Evolutionary conservation across 2,329 filamentous ascomycete genomes (phyloP).

Genomic region (Fusarium cyanostomum): DNA sequence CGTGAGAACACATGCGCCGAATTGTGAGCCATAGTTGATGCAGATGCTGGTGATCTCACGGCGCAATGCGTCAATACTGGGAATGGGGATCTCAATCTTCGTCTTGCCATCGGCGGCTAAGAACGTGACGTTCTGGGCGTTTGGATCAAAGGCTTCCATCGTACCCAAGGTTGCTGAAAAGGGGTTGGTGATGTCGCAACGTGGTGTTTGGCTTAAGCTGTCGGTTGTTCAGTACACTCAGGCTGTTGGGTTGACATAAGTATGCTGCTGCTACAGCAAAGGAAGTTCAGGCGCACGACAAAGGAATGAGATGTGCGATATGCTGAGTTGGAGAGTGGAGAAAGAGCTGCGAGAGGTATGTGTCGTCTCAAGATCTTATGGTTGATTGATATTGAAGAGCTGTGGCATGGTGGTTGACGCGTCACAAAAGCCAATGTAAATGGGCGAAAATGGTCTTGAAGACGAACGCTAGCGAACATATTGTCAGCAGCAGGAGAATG

Average conservation of each 20-base stretch:
- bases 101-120: conserved; percentile 46
- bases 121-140: conserved; percentile 50
- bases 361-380: conserved; percentile 16
- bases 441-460: conserved; percentile 13
- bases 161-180: not conserved
- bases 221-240: not conserved
- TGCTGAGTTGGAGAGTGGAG: conserved; percentile 18
- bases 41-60: conserved; percentile 48
- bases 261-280: not conserved
- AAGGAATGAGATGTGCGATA: conserved; percentile 12
- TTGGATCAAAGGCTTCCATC: conserved; percentile 49
- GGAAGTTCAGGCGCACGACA: not conserved
- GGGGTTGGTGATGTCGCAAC: not conserved
- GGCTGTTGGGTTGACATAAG: not conserved
- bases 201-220: not conserved
- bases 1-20: conserved; percentile 74
- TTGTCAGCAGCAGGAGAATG: conserved; percentile 37
- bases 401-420: conserved; percentile 30
- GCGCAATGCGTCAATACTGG: conserved; percentile 47
- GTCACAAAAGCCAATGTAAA: conserved; percentile 25
- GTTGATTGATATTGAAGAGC: conserved; percentile 3
- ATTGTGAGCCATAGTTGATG: conserved; percentile 75
- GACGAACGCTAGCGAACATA: conserved; percentile 30
- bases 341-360: not conserved
- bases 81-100: conserved; percentile 46